Evolutionary conservation across 2,329 filamentous ascomycete genomes (phyloP).

Genomic region (Raffaelea deltoideospora): DNA sequence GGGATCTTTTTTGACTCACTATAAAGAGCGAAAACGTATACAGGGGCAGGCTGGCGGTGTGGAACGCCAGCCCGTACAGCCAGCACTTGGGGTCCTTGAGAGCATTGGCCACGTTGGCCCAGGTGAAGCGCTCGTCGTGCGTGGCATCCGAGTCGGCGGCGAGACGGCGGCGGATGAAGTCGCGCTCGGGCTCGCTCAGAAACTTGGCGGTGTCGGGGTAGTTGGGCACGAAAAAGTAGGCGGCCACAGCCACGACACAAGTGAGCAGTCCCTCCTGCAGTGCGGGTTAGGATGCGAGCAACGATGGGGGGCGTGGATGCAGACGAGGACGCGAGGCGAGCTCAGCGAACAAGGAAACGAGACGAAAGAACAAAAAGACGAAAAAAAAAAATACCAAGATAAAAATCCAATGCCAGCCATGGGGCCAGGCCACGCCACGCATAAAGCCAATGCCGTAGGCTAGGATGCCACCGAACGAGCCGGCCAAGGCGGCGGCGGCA

Average conservation of each 20-base stretch:
- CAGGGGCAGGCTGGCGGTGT: conserved; percentile 53
- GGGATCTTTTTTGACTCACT: conserved; percentile 19
- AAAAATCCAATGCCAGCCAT: conserved; percentile 45
- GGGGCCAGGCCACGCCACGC: conserved; percentile 32
- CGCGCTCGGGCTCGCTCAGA: conserved; percentile 35
- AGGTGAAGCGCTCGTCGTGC: conserved; percentile 51
- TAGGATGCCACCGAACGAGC: conserved; percentile 40
- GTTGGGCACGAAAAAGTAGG: conserved; percentile 51
- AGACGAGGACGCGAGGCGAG: too few relatives aligned
- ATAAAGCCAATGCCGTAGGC: conserved; percentile 41
- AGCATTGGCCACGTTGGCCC: conserved; percentile 48
- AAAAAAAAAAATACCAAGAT: conserved; percentile 34
- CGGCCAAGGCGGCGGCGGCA: conserved; percentile 36
- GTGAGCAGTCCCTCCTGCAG: conserved; percentile 38
- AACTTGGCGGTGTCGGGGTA: conserved; percentile 46
- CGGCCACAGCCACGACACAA: conserved; percentile 30
- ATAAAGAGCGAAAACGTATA: conserved; percentile 42
- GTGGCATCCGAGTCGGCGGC: conserved; percentile 55
- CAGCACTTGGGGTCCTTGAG: conserved; percentile 55
- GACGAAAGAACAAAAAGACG: conserved; percentile 12
- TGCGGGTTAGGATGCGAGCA: conserved; percentile 20
- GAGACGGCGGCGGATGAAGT: conserved; percentile 45
- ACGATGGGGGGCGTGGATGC: not conserved
- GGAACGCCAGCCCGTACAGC: conserved; percentile 57
- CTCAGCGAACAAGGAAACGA: not conserved